Evolutionary conservation across 805 yeast species (phyloP), one percentile per base, ranked within the genome.

Genomic region (Nakazawaea molendinolei): DNA sequence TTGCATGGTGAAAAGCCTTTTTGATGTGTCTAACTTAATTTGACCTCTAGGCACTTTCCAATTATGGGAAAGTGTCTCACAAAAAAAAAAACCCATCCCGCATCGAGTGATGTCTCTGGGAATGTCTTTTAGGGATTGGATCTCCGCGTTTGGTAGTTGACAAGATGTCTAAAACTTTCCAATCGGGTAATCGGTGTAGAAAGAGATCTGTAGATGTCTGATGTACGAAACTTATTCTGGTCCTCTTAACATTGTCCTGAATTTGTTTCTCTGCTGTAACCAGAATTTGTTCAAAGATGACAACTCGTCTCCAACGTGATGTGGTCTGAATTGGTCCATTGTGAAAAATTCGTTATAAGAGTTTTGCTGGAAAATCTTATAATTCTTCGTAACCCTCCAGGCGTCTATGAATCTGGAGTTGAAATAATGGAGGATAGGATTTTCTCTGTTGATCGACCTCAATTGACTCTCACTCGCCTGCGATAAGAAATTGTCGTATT

Each of bases 291-390:
- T 28, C 20, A 9, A 17, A 14, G 16, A 8, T 5, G 15, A 8
- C 15, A 26, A 8, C 14, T 36, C 22, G 16, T 29, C 38, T 28
- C 49, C 65, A 34, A 51, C 44, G 50, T 63, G 69, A 29, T 40
- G 43, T 15, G 79, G 78, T 41, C 67, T 71, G 36, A 74, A 74
- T 25, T 73, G 62, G 52, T 75, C 80, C 32, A 38, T 33, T 7
- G 34, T 60, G 54, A 81, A 82, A 24, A 82, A 55, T 47, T 83
- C 83, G 49, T 77, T 81, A 49, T 81, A 89, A 0, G 89, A 80
- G 33, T 55, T 56, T 18, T 51, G 46, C 44, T 74, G 64, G 53
- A 80, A 83, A 1, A 77, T 58, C 24, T 61, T 48, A 48, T 61
- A 82, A 45, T 76, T 78, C 37, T 63, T 61, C 0, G 86, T 76